Evolutionary conservation across 116 monocot species (phyloP).

Genomic region (Cymodocea nodosa): DNA sequence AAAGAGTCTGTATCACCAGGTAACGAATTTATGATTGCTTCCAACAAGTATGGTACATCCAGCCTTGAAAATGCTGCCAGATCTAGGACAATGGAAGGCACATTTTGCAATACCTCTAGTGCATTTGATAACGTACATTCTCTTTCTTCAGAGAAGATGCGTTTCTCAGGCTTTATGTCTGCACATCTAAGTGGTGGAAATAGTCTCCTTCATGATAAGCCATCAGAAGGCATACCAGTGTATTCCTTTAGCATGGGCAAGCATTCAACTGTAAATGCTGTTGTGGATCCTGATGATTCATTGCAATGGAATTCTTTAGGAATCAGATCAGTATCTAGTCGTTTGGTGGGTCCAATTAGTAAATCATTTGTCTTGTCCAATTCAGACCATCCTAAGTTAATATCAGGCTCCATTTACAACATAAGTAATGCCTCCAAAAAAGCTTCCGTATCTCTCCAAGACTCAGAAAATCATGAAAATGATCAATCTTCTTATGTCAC

Average conservation of each 20-base stretch:
- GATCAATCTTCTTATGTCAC: constrained; percentile 38
- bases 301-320: constrained; percentile 39
- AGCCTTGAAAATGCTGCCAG: constrained; percentile 25
- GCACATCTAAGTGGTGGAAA: constrained; percentile 47
- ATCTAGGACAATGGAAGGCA: constrained; percentile 23
- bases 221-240: constrained; percentile 76
- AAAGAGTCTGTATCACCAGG: constrained; percentile 23
- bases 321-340: constrained; percentile 44
- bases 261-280: constrained; percentile 15
- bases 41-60: constrained; percentile 14
- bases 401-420: constrained; percentile 71
- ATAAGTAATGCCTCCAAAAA: constrained; percentile 34
- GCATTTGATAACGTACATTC: constrained; percentile 31
- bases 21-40: constrained; percentile 14
- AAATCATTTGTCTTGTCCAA: constrained; percentile 44
- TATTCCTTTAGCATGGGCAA: constrained; percentile 62
- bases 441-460: constrained; percentile 18
- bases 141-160: constrained; percentile 50
- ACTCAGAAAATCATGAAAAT: constrained; percentile 26
- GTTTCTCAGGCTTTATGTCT: constrained; percentile 69
- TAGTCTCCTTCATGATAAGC: constrained; percentile 66
- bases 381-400: constrained; percentile 69
- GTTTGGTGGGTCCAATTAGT: constrained; percentile 36
- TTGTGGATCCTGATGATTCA: constrained; percentile 29
- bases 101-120: constrained; percentile 23